These are phyloP conservation scores for Euphorbia celastroides DNA, from an alignment of 441 rosid species.

Conservation along the genomic window DNA sequence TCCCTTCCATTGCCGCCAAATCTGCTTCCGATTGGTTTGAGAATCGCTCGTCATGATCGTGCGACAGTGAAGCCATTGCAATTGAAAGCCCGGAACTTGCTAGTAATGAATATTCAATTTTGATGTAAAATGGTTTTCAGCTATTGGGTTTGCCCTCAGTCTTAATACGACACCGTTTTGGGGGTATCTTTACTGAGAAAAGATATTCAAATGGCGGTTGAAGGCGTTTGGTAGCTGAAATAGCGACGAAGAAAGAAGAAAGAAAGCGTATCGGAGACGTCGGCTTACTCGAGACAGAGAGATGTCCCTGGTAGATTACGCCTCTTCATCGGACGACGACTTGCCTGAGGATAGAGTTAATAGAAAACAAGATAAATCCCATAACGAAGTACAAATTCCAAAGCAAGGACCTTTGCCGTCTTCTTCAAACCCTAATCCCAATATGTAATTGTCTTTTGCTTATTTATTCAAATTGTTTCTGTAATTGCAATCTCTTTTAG, in stretches of 20 bases:
- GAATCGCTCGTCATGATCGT: neutral
- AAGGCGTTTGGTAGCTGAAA: neutral
- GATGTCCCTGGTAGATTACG: slow-evolving; percentile 69
- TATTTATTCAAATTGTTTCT: neutral
- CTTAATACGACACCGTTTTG: no score
- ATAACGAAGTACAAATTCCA: neutral
- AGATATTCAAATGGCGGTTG: neutral
- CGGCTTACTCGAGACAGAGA: neutral
- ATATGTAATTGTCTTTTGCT: slow-evolving; percentile 23
- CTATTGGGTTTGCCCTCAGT: no score
- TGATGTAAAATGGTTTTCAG: no score
- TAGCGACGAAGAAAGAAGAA: neutral
- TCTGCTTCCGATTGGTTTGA: neutral
- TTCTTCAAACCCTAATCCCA: slow-evolving; percentile 14
- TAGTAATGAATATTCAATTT: no score
- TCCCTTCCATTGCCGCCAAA: slow-evolving; percentile 7
- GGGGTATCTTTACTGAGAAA: no score
- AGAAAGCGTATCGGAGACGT: neutral
- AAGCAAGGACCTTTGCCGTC: slow-evolving; percentile 21
- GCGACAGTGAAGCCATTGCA: neutral
- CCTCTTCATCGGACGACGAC: slow-evolving; percentile 60
- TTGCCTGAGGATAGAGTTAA: slow-evolving; percentile 19
- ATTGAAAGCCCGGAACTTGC: neutral
- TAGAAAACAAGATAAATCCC: slow-evolving; percentile 15
- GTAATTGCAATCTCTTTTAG: neutral